Base-by-base conservation (phyloP, 306 rosid species). In the Dalbergia oliveri region DNA sequence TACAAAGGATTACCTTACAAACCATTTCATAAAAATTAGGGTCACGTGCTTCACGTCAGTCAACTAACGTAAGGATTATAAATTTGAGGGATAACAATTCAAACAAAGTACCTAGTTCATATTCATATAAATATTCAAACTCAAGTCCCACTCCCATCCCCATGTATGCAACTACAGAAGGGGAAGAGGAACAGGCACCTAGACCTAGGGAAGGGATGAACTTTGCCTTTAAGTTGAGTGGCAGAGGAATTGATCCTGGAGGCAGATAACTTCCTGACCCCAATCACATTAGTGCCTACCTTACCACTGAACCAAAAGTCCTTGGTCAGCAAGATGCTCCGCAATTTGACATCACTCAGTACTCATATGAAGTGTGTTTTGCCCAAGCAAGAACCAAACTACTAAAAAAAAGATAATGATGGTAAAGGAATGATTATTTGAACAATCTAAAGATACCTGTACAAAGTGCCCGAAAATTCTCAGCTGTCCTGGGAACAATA, bases 391-490 rank as follows among this genome's bases (percentile, higher is more conserved):
- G 41, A 74, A 70, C 19, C 51, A 54, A 45, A 73, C 21, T 15
- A 67, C 8, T 21, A 59, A 73, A 66, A 37, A 61, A 56, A 4
- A 31, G 6, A 67, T 59, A 62, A 41, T 9, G 34, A 59, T n/a
- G 14, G 6, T 33, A 45, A 69, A 33, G 44, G 60, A 53, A 67
- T 26, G 0, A 31, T 16, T 16, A 69, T 14, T 71, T 56, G 59
- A 50, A 79, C 41, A 74, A 70, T 66, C 53, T 56, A 56, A 51
- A 64, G 43, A 47, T 90, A 96, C 99, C 99, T 68, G 98, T 91
- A 82, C 99, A 96, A 21, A 96, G 98, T 8, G 97, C 94, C 80
- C 92, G 93, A 8, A 96, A 96, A 73, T 96, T 96, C 76, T 96
- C 97, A 0, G 97, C 90, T 11, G 99, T 93, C 91, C 73, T 91